Evolutionary conservation across 495 filamentous ascomycete genomes (phyloP), one percentile per base, ranked within the genome.

Genomic region (Podospora anserina): DNA sequence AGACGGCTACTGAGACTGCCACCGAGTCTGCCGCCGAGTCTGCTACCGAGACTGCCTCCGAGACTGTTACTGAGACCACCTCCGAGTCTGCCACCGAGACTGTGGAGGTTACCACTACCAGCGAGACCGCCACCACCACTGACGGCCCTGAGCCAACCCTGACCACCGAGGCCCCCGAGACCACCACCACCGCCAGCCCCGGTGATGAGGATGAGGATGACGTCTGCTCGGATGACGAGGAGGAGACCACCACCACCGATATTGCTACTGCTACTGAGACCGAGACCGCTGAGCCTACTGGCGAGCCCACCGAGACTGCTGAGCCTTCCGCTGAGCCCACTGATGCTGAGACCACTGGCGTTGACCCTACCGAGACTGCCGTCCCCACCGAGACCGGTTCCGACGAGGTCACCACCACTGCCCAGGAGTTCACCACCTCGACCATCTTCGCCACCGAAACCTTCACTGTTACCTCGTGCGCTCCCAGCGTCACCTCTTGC

Each of bases 401-500:
- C 39, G 15, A 16, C 39, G 28, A 28, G 27, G 30, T 0, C 11
- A 15, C 34, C 39, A 63, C 58, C 58, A n/a, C 18, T 9, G 30
- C 18, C 5, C 18, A 23, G n/a, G 18, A 64, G 61, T 49, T 49
- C 61, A 88, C 86, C 65, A 86, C 84, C 28, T 89, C 87, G 9
- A 89, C 88, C 55, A 79, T 88, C 19, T 88, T 82, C 75, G 77
- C 81, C 18, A 90, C 88, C 15, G 83, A 80, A 64, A 79, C 83
- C 71, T 79, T 84, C 66, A 89, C 88, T 4, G 78, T 88, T 72
- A 87, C 85, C 4, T 84, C 82, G 66, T 89, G 87, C 73, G 82
- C 82, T 9, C 74, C 88, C 1, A 83, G 77, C 7, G 83, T 89
- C 16, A 87, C 84, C 64, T 75, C 86, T 72, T 90, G 88, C 79